phyloP scores from a whole-genome alignment of 768 basidiomycete genomes.

The Strobilomyces confusus region DNA sequence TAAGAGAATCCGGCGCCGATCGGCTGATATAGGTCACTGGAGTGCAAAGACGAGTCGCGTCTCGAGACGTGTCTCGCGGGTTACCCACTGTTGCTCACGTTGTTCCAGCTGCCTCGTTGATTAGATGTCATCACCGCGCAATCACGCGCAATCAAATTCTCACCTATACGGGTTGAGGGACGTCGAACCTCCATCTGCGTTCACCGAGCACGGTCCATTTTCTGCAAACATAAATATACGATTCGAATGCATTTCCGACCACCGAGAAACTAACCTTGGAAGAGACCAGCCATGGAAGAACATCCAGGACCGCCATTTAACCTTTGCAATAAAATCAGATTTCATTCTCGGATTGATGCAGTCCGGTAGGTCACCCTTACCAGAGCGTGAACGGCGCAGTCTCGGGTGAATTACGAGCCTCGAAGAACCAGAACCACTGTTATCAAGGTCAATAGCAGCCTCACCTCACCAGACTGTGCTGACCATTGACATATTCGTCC shows the following conservation, averaged over 20 bases:
- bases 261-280: slow-evolving; percentile 43
- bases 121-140: background rate
- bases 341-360: background rate
- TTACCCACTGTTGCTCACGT: slow-evolving; percentile 55
- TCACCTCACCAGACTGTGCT: slow-evolving; percentile 1
- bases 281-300: slow-evolving; percentile 61
- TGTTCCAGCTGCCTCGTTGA: slow-evolving; percentile 52
- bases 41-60: background rate
- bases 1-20: slow-evolving; percentile 49
- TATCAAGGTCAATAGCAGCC: slow-evolving; percentile 1
- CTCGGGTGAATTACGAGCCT: slow-evolving; percentile 53
- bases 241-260: background rate
- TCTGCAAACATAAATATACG: slow-evolving; percentile 33
- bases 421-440: slow-evolving; percentile 80
- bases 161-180: slow-evolving; percentile 59
- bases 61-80: background rate
- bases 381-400: slow-evolving; percentile 66
- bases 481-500: slow-evolving; percentile 56
- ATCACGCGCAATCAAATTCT: background rate
- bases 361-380: slow-evolving; percentile 26
- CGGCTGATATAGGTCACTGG: slow-evolving; percentile 47
- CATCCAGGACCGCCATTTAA: slow-evolving; percentile 61
- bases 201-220: slow-evolving; percentile 61
- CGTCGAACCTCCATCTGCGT: slow-evolving; percentile 49
- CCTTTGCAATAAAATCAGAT: slow-evolving; percentile 29